Base-by-base conservation (phyloP, 2,329 filamentous ascomycete genomes). In the Paradendryphiella salina region DNA sequence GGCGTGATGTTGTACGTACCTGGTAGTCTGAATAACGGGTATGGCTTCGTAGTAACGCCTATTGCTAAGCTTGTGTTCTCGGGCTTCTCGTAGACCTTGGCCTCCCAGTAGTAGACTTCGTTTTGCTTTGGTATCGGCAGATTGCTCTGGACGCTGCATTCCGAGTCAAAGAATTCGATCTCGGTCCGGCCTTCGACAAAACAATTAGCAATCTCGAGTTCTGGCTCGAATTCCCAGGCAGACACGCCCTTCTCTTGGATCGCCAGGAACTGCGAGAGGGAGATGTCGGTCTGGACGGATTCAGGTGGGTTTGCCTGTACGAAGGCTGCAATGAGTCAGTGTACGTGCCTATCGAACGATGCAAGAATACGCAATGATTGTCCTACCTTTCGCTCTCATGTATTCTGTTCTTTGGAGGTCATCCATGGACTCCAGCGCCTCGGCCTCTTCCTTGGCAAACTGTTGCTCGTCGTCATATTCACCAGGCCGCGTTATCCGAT, bases 211-310 rank as follows among this genome's bases (percentile, higher is more conserved):
- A 97, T 96, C 75, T 99, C 94, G 29, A 97, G 78, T 74, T 99
- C 94, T n/a, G 94, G 94, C 73, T 97, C 94, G 67, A 99, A 99
- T 73, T 99, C 94, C 94, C 94, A 99, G 5, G 94, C 94, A 4
- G 94, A 96, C n/a, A 99, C 93, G 42, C 94, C 94, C 75, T 99
- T 99, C 78, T 99, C 94, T 77, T 99, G 94, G 61, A 99, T 99
- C 34, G 94, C 94, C 52, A 99, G 82, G 72, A 96, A 97, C 73
- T 99, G 94, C 29, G 94, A 97, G 58, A 99, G 78, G 17, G 94
- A 97, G 59, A 99, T 99, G 71, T 99, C 94, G 61, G 94, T 97
- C 67, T 94, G 91, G 51, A 93, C 79, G 6, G 94, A 97, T 74
- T 99, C 94, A 59, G 94, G 91, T 3, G 93, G 94, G 70, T 97